Conservation (phyloP, 345 rosid species). For the Orychophragmus violaceus region DNA sequence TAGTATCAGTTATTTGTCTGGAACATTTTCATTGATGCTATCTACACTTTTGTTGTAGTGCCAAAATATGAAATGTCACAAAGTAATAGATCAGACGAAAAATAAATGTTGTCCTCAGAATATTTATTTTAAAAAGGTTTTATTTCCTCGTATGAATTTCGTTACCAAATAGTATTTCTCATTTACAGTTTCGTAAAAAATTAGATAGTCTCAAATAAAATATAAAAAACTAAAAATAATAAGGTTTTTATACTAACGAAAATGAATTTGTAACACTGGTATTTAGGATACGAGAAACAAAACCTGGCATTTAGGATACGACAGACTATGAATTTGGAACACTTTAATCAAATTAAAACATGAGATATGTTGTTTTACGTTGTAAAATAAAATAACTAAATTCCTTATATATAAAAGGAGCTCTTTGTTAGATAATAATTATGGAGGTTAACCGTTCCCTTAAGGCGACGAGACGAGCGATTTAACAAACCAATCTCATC, state of each 20-base stretch:
- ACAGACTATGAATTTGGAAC: no score
- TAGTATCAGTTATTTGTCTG: no score
- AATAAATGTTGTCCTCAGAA: neutral
- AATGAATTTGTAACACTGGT: neutral
- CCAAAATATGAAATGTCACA: neutral
- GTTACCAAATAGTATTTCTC: neutral
- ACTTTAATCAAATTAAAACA: neutral
- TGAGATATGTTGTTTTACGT: neutral
- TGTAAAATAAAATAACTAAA: neutral
- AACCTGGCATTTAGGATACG: neutral
- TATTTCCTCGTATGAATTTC: neutral
- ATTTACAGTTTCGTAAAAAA: neutral
- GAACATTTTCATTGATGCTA: no score
- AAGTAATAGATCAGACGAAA: neutral
- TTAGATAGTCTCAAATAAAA: neutral
- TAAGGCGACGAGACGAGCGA: no score
- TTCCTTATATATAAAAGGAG: no score
- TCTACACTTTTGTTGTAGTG: no score
- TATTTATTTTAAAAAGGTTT: neutral
- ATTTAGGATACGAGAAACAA: neutral
- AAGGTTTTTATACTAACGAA: neutral
- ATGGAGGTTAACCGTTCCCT: no score
- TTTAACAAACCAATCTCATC: no score
- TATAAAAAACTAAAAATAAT: neutral
- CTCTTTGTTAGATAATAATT: no score